Conservation (phyloP, 2,329 filamentous ascomycete species). For the Verticillium klebahnii region DNA sequence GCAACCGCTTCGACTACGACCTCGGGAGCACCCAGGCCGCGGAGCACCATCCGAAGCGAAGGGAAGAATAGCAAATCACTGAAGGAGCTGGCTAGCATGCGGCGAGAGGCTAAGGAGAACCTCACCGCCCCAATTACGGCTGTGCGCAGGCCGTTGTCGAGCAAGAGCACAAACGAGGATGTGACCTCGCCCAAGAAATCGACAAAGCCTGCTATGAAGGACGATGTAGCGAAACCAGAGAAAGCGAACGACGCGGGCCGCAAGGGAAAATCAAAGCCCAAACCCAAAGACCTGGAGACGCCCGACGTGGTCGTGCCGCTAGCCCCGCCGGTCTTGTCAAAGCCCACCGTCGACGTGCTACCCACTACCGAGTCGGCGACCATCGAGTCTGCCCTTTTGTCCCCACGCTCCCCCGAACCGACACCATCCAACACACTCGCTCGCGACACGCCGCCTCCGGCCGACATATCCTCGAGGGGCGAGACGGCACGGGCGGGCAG, state of each 20-base stretch:
- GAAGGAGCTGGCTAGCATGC: conserved; percentile 39
- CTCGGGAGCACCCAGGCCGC: neutral
- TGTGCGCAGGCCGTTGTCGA: conserved; percentile 43
- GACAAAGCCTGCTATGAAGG: conserved; percentile 21
- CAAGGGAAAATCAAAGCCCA: conserved; percentile 19
- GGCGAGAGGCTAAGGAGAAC: conserved; percentile 34
- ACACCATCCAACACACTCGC: conserved; percentile 26
- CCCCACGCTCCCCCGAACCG: conserved; percentile 45
- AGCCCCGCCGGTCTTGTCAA: conserved; percentile 2
- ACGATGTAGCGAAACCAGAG: conserved; percentile 25
- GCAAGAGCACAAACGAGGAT: conserved; percentile 58
- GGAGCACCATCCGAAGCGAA: conserved; percentile 10
- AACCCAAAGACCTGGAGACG: conserved; percentile 20
- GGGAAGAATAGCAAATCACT: conserved; percentile 35
- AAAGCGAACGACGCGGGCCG: conserved; percentile 28
- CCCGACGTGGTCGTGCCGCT: conserved; percentile 2
- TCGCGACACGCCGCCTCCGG: conserved; percentile 56
- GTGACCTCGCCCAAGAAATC: conserved; percentile 54
- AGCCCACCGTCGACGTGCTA: conserved; percentile 7
- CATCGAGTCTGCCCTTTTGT: conserved; percentile 35
- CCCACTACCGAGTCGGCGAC: conserved; percentile 24
- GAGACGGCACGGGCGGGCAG: conserved; percentile 62
- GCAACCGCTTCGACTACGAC: neutral
- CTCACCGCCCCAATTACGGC: conserved; percentile 18
- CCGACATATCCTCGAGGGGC: conserved; percentile 48